Percentiles rank a stretch among this genome's conserved stretches.
Conservation (phyloP, 2,329 filamentous ascomycete genomes). For the Fusarium cyanostomum region DNA sequence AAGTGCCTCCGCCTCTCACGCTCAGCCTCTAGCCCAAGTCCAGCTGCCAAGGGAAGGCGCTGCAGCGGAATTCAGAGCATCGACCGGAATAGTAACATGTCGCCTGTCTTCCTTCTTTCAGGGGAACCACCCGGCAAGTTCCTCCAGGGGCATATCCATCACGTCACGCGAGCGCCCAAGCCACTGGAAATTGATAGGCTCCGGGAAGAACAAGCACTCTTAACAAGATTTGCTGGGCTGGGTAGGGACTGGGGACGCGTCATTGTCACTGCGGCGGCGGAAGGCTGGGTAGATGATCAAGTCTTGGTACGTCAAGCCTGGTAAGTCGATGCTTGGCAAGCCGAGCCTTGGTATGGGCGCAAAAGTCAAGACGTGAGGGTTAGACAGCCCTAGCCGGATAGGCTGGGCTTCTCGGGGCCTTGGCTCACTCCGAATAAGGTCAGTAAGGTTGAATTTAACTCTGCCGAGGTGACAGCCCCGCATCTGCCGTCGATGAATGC, state of each 20-base stretch:
- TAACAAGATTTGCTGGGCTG: too few species aligned
- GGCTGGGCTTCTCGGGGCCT: not conserved
- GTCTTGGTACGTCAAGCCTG: not conserved
- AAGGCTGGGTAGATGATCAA: conserved; percentile 5
- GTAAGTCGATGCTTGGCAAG: not conserved
- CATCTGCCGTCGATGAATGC: not conserved
- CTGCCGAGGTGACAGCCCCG: not conserved
- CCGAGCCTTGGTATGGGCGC: not conserved
- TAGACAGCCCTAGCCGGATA: not conserved
- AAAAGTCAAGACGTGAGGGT: not conserved
- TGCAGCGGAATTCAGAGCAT: not conserved
- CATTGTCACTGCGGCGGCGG: conserved; percentile 7
- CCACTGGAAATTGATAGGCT: conserved; percentile 9
- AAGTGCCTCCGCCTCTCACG: not conserved
- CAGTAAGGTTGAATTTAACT: not conserved
- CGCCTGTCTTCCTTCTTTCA: conserved; percentile 18
- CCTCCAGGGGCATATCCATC: not conserved
- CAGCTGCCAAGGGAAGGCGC: conserved; percentile 9
- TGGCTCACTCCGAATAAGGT: not conserved
- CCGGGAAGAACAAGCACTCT: not conserved
- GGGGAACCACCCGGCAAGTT: not conserved
- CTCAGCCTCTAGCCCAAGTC: conserved; percentile 22
- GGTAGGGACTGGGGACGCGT: conserved; percentile 12
- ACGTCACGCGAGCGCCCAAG: conserved; percentile 22
- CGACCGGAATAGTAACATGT: conserved; percentile 37